Conservation (phyloP, 352 stramenopile genomes). For the Phytophthora litchii region DNA sequence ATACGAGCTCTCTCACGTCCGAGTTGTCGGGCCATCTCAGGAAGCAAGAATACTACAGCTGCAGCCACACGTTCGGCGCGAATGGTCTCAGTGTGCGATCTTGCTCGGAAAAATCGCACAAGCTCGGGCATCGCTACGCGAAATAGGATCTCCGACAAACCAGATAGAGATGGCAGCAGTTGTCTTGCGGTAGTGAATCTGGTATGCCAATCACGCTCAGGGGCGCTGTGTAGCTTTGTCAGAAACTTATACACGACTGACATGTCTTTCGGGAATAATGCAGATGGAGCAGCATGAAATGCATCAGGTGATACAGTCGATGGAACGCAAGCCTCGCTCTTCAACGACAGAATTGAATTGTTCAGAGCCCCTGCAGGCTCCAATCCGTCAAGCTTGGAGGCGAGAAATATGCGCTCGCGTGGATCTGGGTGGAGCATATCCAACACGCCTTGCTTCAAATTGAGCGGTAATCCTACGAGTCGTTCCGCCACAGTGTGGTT, state of each 20-base stretch:
- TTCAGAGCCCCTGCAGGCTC: slow-evolving; percentile 17
- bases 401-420: slow-evolving; percentile 38
- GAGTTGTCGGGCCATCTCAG: slow-evolving; percentile 47
- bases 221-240: slow-evolving; percentile 35
- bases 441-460: slow-evolving; percentile 60
- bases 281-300: slow-evolving; percentile 32
- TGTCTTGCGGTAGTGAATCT: slow-evolving; percentile 40
- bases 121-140: slow-evolving; percentile 57
- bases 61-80: slow-evolving; percentile 48
- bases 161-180: slow-evolving; percentile 42
- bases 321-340: slow-evolving; percentile 1
- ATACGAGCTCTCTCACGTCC: slow-evolving; percentile 35
- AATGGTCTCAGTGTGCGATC: slow-evolving; percentile 46
- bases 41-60: slow-evolving; percentile 69
- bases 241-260: slow-evolving; percentile 57
- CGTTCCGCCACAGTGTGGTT: slow-evolving; percentile 31
- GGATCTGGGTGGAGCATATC: slow-evolving; percentile 58
- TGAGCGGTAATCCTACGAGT: slow-evolving; percentile 42
- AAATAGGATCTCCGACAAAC: slow-evolving; percentile 54
- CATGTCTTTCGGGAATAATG: slow-evolving; percentile 57
- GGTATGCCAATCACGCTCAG: slow-evolving; percentile 45
- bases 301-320: slow-evolving; percentile 15
- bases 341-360: slow-evolving; percentile 5
- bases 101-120: slow-evolving; percentile 55
- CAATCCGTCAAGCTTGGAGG: slow-evolving; percentile 38